Percentiles rank a stretch among this genome's conserved stretches.
These are phyloP conservation scores for Agaricales sp. DNA, from an alignment of 1,284 basidiomycete genomes.

Conservation along the genomic window DNA sequence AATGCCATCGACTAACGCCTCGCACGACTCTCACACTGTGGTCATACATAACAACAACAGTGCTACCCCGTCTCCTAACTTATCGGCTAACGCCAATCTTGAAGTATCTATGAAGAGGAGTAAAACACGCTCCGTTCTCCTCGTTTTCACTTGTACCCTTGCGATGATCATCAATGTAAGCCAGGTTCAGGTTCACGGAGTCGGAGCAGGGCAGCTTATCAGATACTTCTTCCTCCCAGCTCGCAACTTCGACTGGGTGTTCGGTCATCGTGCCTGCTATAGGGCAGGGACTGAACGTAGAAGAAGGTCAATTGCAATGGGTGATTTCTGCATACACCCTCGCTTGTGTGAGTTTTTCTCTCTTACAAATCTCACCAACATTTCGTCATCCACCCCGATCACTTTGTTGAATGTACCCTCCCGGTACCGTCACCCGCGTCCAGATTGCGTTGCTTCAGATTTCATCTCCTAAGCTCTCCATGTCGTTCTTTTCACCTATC, in stretches of 20 bases:
- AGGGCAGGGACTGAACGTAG: constrained; percentile 36
- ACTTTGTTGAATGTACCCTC: too few species aligned
- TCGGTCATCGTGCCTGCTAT: constrained; percentile 58
- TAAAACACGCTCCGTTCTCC: constrained; percentile 22
- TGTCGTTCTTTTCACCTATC: too few species aligned
- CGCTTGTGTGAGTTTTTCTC: constrained; percentile 15
- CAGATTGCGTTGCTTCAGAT: too few species aligned
- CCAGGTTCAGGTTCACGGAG: too few species aligned
- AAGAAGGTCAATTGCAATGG: constrained; percentile 54
- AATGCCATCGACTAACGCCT: not conserved
- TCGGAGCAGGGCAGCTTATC: too few species aligned
- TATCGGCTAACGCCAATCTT: not conserved
- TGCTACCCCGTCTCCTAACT: not conserved
- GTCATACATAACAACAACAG: not conserved
- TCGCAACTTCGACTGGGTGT: constrained; percentile 32
- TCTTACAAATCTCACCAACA: constrained; percentile 36
- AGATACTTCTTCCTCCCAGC: too few species aligned
- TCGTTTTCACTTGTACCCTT: constrained; percentile 40
- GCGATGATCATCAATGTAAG: constrained; percentile 47
- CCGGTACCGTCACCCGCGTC: too few species aligned
- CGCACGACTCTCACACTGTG: not conserved
- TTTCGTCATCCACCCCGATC: constrained; percentile 26
- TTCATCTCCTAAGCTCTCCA: too few species aligned
- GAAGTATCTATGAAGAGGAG: constrained; percentile 11
- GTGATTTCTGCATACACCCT: constrained; percentile 35